These are phyloP conservation scores for Helichrysum umbraculigerum DNA, from an alignment of 129 eudicot species.

Conservation along the genomic window DNA sequence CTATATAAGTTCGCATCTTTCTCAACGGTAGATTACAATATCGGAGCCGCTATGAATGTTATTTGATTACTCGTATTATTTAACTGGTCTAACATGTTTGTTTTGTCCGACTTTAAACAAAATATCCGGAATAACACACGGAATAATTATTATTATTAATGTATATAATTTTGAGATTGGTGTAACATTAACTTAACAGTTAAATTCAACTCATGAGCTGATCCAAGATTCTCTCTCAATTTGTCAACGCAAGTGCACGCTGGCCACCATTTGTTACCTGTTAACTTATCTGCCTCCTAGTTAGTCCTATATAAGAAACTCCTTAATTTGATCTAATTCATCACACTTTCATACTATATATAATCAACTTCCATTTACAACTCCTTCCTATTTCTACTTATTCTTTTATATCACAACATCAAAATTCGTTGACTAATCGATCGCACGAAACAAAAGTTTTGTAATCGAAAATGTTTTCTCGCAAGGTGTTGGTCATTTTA, in stretches of 20 bases:
- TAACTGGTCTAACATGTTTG: too few relatives aligned
- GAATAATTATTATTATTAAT: too few relatives aligned
- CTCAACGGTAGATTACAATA: too few relatives aligned
- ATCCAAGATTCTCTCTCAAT: constrained; percentile 38
- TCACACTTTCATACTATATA: too few relatives aligned
- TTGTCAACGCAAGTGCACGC: constrained; percentile 41
- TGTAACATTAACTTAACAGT: constrained; percentile 14
- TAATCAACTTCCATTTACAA: neutral
- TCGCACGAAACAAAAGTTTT: neutral
- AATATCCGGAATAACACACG: too few relatives aligned
- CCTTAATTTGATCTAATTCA: neutral
- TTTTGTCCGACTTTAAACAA: too few relatives aligned
- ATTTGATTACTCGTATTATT: too few relatives aligned
- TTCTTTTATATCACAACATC: neutral
- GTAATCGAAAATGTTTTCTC: constrained; percentile 1
- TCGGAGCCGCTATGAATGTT: too few relatives aligned
- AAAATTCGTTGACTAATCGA: neutral
- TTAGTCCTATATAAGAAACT: neutral
- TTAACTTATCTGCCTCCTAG: neutral
- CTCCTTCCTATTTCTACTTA: neutral
- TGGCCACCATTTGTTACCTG: constrained; percentile 15
- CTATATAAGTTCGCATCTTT: too few relatives aligned
- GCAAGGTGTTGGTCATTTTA: constrained; percentile 17
- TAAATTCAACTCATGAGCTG: constrained; percentile 20
- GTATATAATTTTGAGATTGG: constrained; percentile 22